Evolutionary conservation across 345 rosid genomes (phyloP).

Genomic region (Syzygium grande): DNA sequence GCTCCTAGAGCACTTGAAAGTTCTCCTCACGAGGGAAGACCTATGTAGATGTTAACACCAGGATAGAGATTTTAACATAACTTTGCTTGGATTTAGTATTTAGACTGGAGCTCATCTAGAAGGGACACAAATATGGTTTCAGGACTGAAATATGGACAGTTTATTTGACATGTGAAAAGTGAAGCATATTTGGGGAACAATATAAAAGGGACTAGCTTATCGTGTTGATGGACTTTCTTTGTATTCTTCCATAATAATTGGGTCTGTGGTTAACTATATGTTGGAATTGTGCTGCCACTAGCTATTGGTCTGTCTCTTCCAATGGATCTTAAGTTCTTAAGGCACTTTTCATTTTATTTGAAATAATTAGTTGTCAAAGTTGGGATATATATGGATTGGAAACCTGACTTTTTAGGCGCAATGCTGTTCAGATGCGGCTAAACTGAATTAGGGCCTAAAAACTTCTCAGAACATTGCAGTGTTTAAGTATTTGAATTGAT

Average conservation of each 20-base stretch:
- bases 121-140: neutral
- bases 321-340: neutral
- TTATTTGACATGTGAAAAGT: neutral
- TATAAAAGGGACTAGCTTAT: neutral
- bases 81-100: neutral
- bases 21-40: neutral
- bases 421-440: neutral
- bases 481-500: neutral
- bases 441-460: neutral
- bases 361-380: neutral
- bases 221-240: neutral
- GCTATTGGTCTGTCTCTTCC: neutral
- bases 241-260: neutral
- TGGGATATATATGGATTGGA: neutral
- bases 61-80: neutral
- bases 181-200: neutral
- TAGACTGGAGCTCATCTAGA: neutral
- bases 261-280: neutral
- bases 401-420: neutral
- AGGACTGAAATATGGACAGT: neutral
- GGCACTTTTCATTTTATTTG: neutral
- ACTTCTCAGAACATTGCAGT: neutral
- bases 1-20: neutral
- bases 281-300: neutral
- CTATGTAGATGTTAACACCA: neutral